These are phyloP conservation scores for Globisporangium echinulatum DNA, from an alignment of 352 stramenopile genomes.

Conservation along the genomic window DNA sequence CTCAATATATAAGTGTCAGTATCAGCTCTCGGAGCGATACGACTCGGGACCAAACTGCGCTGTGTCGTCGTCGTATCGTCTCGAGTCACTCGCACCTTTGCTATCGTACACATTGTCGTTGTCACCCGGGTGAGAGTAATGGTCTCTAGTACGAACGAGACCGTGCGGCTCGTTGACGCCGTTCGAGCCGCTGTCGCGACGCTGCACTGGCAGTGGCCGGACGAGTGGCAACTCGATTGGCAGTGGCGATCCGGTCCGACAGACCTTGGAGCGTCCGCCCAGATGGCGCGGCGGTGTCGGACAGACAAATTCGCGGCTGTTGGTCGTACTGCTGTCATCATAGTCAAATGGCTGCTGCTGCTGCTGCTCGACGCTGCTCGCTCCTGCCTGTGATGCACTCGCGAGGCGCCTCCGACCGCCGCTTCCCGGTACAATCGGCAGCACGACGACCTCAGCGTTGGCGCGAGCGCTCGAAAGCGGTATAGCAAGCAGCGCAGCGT, in stretches of 20 bases:
- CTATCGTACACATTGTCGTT: conserved; percentile 17
- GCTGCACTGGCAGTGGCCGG: neutral
- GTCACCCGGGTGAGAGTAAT: conserved; percentile 6
- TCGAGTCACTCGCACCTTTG: conserved; percentile 14
- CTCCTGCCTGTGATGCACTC: neutral
- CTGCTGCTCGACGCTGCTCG: neutral
- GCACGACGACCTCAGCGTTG: conserved; percentile 3
- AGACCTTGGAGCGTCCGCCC: neutral
- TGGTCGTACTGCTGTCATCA: neutral
- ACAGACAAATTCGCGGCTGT: conserved; percentile 3
- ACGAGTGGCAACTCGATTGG: conserved; percentile 5
- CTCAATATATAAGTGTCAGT: too few relatives aligned
- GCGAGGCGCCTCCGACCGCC: conserved; percentile 1
- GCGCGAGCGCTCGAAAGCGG: neutral
- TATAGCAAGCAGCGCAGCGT: too few relatives aligned
- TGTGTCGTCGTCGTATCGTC: conserved; percentile 5
- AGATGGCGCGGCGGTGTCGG: conserved; percentile 6
- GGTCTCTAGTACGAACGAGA: too few relatives aligned
- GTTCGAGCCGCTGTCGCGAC: neutral
- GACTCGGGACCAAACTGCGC: conserved; percentile 24
- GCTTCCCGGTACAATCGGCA: conserved; percentile 13
- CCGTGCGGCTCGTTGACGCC: conserved; percentile 2
- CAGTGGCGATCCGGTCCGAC: neutral
- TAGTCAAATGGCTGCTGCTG: neutral
- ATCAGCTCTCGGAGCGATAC: conserved; percentile 28